Percentiles rank a stretch among this genome's conserved stretches.
Conservation (phyloP, 225 moss, liverwort and hornwort genomes). For the Sphagnum contortum region DNA sequence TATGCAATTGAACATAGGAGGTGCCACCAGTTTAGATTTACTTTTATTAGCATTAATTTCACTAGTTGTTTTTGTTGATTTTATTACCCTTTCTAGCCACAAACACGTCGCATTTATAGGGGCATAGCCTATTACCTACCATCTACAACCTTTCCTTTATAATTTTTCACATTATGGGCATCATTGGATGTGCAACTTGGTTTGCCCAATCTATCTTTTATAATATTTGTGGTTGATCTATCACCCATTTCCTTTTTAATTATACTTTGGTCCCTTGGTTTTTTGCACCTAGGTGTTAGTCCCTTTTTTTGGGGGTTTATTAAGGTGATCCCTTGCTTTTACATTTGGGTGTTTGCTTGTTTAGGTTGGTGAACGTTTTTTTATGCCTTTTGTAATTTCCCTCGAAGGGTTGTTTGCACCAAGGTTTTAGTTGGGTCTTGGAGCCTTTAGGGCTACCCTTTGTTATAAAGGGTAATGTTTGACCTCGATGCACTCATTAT, state of each 20-base stretch:
- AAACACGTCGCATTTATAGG: too few species aligned
- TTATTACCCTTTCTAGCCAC: too few species aligned
- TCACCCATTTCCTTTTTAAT: constrained; percentile 4
- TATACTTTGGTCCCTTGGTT: constrained; percentile 1
- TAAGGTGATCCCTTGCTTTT: constrained; percentile 17
- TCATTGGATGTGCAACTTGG: not conserved
- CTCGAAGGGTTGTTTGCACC: constrained; percentile 5
- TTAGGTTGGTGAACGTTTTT: constrained; percentile 15
- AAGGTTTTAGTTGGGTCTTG: constrained; percentile 10
- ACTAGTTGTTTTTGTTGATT: too few species aligned
- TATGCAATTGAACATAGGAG: too few species aligned
- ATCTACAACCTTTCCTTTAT: too few species aligned
- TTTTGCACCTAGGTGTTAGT: constrained; percentile 7
- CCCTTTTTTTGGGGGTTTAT: constrained; percentile 6
- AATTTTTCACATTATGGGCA: too few species aligned
- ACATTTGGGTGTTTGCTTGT: constrained; percentile 21
- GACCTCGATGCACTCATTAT: constrained; percentile 12
- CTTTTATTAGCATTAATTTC: too few species aligned
- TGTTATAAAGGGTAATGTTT: constrained; percentile 9
- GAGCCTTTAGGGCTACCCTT: constrained; percentile 9
- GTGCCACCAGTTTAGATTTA: too few species aligned
- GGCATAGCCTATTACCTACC: too few species aligned
- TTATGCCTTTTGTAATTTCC: constrained; percentile 9
- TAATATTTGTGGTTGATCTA: not conserved
- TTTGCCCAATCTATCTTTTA: not conserved